A percentile compares a stretch with the other conserved stretches of the same genome.
Conservation (phyloP, 2,329 filamentous ascomycete species). For the Zasmidium citrigriseum region DNA sequence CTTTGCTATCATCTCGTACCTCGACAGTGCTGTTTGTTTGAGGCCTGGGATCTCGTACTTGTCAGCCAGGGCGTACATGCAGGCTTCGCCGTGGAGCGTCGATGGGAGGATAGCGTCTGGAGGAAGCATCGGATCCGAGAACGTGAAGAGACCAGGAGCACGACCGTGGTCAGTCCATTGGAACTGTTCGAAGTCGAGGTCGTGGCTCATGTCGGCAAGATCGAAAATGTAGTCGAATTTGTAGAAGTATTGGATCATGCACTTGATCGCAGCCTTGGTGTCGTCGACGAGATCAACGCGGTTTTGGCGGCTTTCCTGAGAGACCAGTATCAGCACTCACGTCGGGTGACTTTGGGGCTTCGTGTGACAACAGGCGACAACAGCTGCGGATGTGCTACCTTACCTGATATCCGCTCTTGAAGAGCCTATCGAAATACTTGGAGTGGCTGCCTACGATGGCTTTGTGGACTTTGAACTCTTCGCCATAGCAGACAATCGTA, state of each 20-base stretch:
- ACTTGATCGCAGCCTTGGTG: constrained; percentile 4
- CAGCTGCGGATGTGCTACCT: background rate
- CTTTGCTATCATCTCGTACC: too few relatives aligned
- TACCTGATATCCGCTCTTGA: background rate
- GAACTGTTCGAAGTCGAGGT: too few relatives aligned
- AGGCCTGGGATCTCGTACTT: constrained; percentile 8
- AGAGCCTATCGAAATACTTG: background rate
- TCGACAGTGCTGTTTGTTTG: too few relatives aligned
- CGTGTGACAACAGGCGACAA: too few relatives aligned
- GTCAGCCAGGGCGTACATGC: constrained; percentile 17
- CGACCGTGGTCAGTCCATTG: too few relatives aligned
- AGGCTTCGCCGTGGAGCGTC: constrained; percentile 1
- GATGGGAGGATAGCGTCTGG: background rate
- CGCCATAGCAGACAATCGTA: constrained; percentile 8
- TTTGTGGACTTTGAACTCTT: constrained; percentile 9
- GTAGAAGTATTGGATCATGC: constrained; percentile 20
- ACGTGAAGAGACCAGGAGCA: too few relatives aligned
- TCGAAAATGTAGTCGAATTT: constrained; percentile 11
- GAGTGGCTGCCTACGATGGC: constrained; percentile 1
- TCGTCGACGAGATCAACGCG: background rate
- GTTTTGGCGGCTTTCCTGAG: background rate
- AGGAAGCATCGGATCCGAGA: background rate
- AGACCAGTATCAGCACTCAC: too few relatives aligned
- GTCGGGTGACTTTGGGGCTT: background rate
- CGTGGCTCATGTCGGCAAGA: background rate